Conservation (phyloP, 1,284 basidiomycete genomes). For the Irpex sp. region DNA sequence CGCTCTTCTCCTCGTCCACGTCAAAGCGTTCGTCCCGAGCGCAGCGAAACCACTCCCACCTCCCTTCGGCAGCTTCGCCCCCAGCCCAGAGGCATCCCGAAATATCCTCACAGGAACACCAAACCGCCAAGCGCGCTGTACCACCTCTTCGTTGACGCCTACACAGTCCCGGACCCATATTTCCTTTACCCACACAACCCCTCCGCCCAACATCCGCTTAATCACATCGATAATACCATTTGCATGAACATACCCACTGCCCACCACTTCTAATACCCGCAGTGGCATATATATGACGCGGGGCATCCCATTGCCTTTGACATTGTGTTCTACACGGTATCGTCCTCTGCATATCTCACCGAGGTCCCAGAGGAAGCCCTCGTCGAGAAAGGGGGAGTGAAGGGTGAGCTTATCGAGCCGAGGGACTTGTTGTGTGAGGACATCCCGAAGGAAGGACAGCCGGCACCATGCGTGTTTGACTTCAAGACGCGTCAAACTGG, state of each 20-base stretch:
- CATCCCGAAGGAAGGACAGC: conserved; percentile 22
- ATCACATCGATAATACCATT: conserved; percentile 22
- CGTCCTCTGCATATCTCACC: conserved; percentile 17
- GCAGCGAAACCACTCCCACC: not conserved
- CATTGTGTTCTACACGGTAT: conserved; percentile 8
- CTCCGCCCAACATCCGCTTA: conserved; percentile 15
- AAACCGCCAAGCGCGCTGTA: conserved; percentile 10
- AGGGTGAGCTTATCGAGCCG: conserved; percentile 24
- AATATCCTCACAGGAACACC: conserved; percentile 13
- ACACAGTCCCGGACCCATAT: conserved; percentile 13
- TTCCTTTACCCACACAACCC: conserved; percentile 14
- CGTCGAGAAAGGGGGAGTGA: conserved; percentile 21
- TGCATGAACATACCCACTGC: conserved; percentile 19
- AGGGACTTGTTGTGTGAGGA: conserved; percentile 22
- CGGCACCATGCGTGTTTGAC: conserved; percentile 28
- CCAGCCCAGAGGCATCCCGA: conserved; percentile 7
- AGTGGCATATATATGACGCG: conserved; percentile 14
- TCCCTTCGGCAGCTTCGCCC: not conserved
- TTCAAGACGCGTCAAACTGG: conserved; percentile 20
- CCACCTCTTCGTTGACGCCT: conserved; percentile 9
- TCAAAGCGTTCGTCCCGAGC: not conserved
- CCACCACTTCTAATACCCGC: conserved; percentile 22
- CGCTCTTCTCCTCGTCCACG: not conserved
- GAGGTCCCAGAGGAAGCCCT: conserved; percentile 19
- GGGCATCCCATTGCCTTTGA: conserved; percentile 7